A percentile compares a stretch with the other conserved stretches of the same genome.
These are phyloP conservation scores for Suillus brevipes DNA, from an alignment of 768 basidiomycete species.

Conservation along the genomic window DNA sequence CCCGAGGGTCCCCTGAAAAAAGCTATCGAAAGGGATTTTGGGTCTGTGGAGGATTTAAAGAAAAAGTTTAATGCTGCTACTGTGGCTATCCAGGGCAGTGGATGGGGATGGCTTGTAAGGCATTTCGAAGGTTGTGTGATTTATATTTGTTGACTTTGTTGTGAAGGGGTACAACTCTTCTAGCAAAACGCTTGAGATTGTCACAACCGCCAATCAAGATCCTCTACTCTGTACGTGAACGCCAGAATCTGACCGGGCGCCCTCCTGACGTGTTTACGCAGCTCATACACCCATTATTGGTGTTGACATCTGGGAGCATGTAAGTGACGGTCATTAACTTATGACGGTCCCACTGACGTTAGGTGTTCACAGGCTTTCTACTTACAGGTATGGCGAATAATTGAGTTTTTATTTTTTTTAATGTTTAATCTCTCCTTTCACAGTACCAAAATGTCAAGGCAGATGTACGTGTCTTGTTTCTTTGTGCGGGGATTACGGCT, in stretches of 20 bases:
- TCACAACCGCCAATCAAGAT: slow-evolving; percentile 96
- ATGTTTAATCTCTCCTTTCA: slow-evolving; percentile 21
- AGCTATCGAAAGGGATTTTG: slow-evolving; percentile 80
- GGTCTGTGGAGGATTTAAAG: slow-evolving; percentile 85
- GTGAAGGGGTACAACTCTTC: slow-evolving; percentile 65
- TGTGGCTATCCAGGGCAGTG: slow-evolving; percentile 92
- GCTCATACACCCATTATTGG: slow-evolving; percentile 91
- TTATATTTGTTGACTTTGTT: background rate
- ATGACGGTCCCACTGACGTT: slow-evolving; percentile 8
- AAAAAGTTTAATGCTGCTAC: slow-evolving; percentile 84
- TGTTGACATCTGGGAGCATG: slow-evolving; percentile 97
- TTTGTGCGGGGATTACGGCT: slow-evolving; percentile 1
- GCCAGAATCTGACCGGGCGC: background rate
- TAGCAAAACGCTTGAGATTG: slow-evolving; percentile 79
- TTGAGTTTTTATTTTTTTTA: slow-evolving; percentile 6
- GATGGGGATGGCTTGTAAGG: slow-evolving; percentile 96
- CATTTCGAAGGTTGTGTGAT: background rate
- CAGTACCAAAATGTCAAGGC: slow-evolving; percentile 92
- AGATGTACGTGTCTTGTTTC: slow-evolving; percentile 59
- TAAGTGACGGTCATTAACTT: slow-evolving; percentile 38
- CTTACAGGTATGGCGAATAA: slow-evolving; percentile 26
- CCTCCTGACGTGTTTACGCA: slow-evolving; percentile 29
- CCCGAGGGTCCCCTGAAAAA: slow-evolving; percentile 67
- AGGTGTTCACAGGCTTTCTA: slow-evolving; percentile 61
- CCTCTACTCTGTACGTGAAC: slow-evolving; percentile 64